Percentiles rank a stretch among this genome's conserved stretches.
phyloP scores from a whole-genome alignment of 2,329 filamentous ascomycete genomes.

The Fusarium penzigii region DNA sequence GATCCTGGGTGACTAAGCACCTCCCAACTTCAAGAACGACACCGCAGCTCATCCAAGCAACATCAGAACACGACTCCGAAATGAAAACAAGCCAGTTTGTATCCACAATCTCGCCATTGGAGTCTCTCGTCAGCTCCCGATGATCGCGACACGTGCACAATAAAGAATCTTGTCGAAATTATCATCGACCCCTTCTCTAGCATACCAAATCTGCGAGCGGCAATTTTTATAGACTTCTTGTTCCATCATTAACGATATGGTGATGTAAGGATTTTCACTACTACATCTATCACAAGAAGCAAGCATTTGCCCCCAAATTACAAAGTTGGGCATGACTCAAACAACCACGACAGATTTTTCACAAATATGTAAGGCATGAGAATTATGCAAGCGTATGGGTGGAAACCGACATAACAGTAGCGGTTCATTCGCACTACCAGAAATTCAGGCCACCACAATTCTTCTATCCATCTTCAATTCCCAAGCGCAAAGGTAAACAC shows the following conservation, averaged over 20 bases:
- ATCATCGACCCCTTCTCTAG: neutral
- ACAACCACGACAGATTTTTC: too few relatives aligned
- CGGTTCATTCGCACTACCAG: too few relatives aligned
- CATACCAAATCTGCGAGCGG: neutral
- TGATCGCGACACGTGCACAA: neutral
- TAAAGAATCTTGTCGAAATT: neutral
- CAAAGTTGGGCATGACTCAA: too few relatives aligned
- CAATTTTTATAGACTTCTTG: neutral
- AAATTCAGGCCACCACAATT: conserved; percentile 5
- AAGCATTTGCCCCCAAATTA: too few relatives aligned
- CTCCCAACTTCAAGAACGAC: conserved; percentile 21
- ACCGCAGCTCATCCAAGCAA: conserved; percentile 14
- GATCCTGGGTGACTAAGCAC: conserved; percentile 25
- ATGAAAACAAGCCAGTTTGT: conserved; percentile 23
- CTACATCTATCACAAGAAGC: too few relatives aligned
- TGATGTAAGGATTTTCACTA: too few relatives aligned
- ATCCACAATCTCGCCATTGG: conserved; percentile 31
- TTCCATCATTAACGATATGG: neutral
- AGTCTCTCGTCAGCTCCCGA: conserved; percentile 20
- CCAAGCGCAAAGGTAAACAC: conserved; percentile 1
- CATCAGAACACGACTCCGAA: conserved; percentile 27
- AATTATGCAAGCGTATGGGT: too few relatives aligned
- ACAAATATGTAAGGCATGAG: too few relatives aligned
- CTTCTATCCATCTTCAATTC: neutral
- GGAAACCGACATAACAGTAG: too few relatives aligned